A percentile compares a stretch with the other conserved stretches of the same genome.
These are phyloP conservation scores for Schizothecium vesticola DNA, from an alignment of 495 filamentous ascomycete genomes.

Conservation along the genomic window DNA sequence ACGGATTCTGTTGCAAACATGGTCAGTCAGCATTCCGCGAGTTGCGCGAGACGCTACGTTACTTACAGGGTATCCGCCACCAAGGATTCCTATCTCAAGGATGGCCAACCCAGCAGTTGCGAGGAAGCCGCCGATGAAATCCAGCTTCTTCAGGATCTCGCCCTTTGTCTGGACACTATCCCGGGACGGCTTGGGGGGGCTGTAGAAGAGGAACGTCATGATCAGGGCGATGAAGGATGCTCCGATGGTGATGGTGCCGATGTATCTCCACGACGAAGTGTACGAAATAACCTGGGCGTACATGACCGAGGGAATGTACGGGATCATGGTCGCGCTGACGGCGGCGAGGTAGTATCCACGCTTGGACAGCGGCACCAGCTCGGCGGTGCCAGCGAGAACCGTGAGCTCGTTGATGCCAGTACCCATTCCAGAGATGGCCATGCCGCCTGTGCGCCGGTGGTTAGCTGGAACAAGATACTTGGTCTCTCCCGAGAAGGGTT, in stretches of 20 bases:
- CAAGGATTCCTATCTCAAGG: slow-evolving; percentile 63
- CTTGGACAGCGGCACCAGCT: slow-evolving; percentile 62
- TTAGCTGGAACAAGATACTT: background rate
- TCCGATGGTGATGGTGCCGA: slow-evolving; percentile 53
- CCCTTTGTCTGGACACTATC: slow-evolving; percentile 36
- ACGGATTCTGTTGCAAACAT: slow-evolving; percentile 24
- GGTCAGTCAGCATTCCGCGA: background rate
- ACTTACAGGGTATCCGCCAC: slow-evolving; percentile 57
- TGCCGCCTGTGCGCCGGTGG: slow-evolving; percentile 21
- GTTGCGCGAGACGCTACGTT: no score
- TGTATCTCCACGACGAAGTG: slow-evolving; percentile 57
- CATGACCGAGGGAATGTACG: slow-evolving; percentile 63
- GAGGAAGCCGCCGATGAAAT: slow-evolving; percentile 63
- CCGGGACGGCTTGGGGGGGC: slow-evolving; percentile 52
- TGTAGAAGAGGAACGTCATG: slow-evolving; percentile 59
- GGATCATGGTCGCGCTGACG: slow-evolving; percentile 62
- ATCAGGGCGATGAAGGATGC: slow-evolving; percentile 60
- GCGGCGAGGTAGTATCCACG: slow-evolving; percentile 64
- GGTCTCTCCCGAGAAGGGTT: background rate
- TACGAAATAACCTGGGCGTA: slow-evolving; percentile 65
- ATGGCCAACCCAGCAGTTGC: slow-evolving; percentile 59
- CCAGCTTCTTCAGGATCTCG: slow-evolving; percentile 53
- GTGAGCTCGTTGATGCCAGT: slow-evolving; percentile 27
- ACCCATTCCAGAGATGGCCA: slow-evolving; percentile 8
- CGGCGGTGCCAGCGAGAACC: slow-evolving; percentile 49